Conservation (phyloP, 768 basidiomycete species). For the Mycena amicta region DNA sequence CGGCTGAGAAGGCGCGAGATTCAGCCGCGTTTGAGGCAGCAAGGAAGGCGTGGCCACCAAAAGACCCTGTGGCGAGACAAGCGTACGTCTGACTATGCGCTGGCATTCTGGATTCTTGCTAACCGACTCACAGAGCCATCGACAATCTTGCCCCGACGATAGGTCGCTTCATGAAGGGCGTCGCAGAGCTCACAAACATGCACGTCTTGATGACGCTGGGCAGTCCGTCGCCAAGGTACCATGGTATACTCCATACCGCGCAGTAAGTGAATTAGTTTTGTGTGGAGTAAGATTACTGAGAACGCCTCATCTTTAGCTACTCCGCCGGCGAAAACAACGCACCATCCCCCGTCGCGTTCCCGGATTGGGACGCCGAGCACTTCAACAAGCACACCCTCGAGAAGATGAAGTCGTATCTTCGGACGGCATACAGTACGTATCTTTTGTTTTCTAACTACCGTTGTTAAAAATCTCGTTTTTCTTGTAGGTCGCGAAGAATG, state of each 20-base stretch:
- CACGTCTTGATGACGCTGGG: neutral
- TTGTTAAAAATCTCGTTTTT: neutral
- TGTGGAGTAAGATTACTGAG: neutral
- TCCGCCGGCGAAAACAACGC: neutral
- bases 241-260: neutral
- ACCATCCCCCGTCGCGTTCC: neutral
- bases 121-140: neutral
- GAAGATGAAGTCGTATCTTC: neutral
- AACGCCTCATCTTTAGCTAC: neutral
- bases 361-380: neutral
- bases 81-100: neutral
- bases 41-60: neutral
- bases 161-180: neutral
- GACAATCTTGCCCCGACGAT: neutral
- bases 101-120: no score
- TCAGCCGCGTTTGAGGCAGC: neutral
- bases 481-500: neutral
- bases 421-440: neutral
- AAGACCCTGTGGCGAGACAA: neutral
- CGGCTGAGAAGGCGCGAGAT: neutral
- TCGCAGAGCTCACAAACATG: neutral
- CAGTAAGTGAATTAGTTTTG: neutral
- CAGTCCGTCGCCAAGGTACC: neutral
- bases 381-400: neutral
- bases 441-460: neutral